phyloP scores from a whole-genome alignment of 1,284 basidiomycete genomes.

The Coriolopsis trogii region DNA sequence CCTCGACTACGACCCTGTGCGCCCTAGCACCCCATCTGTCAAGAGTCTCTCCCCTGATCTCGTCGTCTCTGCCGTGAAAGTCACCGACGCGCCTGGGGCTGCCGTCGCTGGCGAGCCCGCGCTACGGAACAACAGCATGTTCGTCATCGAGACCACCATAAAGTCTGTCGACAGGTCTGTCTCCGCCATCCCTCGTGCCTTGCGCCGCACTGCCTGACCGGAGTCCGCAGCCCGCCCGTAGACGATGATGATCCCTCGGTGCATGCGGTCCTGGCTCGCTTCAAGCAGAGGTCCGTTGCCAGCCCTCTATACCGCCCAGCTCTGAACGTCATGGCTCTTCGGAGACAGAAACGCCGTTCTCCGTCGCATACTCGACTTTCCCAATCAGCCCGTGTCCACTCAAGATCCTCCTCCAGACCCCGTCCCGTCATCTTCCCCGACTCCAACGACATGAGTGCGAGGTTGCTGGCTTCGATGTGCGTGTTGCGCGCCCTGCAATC shows the following conservation, averaged over 20 bases:
- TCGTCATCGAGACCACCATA: slow-evolving; percentile 65
- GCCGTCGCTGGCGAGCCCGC: slow-evolving; percentile 48
- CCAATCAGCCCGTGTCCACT: slow-evolving; percentile 25
- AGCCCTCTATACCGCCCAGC: neutral
- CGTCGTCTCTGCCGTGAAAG: slow-evolving; percentile 59
- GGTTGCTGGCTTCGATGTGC: no score
- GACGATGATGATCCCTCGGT: slow-evolving; percentile 50
- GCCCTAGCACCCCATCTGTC: slow-evolving; percentile 42
- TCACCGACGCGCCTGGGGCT: slow-evolving; percentile 74
- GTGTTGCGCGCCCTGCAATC: no score
- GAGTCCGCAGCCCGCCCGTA: slow-evolving; percentile 15
- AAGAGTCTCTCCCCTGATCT: slow-evolving; percentile 66
- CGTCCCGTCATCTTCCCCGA: no score
- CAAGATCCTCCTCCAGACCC: neutral
- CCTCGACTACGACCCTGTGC: slow-evolving; percentile 58
- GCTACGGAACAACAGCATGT: slow-evolving; percentile 67
- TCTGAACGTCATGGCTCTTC: neutral
- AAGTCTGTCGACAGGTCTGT: slow-evolving; percentile 36
- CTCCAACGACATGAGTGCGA: no score
- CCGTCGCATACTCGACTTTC: slow-evolving; percentile 57
- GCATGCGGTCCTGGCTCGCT: slow-evolving; percentile 53
- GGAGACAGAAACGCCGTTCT: slow-evolving; percentile 56
- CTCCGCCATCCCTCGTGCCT: neutral
- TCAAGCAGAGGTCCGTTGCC: slow-evolving; percentile 60
- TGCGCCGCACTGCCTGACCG: slow-evolving; percentile 5